Percentiles rank a stretch among this genome's conserved stretches.
These are phyloP conservation scores for Ganoderma lucidum DNA, from an alignment of 1,284 basidiomycete genomes.

Conservation along the genomic window DNA sequence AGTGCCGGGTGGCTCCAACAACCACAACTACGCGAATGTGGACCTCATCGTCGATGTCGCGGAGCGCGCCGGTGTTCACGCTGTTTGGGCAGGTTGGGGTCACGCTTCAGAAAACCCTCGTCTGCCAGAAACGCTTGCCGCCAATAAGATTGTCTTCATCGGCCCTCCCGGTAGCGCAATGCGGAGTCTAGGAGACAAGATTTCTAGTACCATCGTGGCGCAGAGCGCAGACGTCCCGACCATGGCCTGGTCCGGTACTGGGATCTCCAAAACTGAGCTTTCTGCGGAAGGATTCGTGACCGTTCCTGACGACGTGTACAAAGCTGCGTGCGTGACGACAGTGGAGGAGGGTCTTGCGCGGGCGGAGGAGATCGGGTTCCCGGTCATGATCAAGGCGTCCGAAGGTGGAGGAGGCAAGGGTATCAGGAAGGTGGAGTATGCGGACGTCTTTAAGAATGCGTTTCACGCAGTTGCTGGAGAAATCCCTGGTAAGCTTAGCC, in stretches of 20 bases:
- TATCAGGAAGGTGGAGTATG: conserved; percentile 90
- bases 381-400: conserved; percentile 99
- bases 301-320: conserved; percentile 93
- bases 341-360: conserved; percentile 90
- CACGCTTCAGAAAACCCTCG: conserved; percentile 99
- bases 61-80: conserved; percentile 96
- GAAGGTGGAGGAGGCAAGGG: conserved; percentile 99
- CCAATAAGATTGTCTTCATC: conserved; percentile 98
- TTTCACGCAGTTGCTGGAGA: conserved; percentile 96
- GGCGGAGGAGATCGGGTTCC: conserved; percentile 93
- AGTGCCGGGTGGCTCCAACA: conserved; percentile 98
- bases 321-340: conserved; percentile 87
- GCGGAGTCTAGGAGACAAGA: conserved; percentile 99
- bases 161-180: conserved; percentile 99
- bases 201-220: conserved; percentile 98
- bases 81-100: conserved; percentile 99
- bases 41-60: conserved; percentile 99
- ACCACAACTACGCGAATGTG: conserved; percentile 99
- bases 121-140: conserved; percentile 93
- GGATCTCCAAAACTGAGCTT: conserved; percentile 89
- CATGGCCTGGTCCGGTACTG: conserved; percentile 99
- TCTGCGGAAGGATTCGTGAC: conserved; percentile 93
- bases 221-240: conserved; percentile 98
- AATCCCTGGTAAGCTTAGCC: conserved; percentile 79
- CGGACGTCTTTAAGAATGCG: conserved; percentile 92